A percentile compares a stretch with the other conserved stretches of the same genome.
phyloP scores from a whole-genome alignment of 2,329 filamentous ascomycete species.

The Apiospora saccharicola region DNA sequence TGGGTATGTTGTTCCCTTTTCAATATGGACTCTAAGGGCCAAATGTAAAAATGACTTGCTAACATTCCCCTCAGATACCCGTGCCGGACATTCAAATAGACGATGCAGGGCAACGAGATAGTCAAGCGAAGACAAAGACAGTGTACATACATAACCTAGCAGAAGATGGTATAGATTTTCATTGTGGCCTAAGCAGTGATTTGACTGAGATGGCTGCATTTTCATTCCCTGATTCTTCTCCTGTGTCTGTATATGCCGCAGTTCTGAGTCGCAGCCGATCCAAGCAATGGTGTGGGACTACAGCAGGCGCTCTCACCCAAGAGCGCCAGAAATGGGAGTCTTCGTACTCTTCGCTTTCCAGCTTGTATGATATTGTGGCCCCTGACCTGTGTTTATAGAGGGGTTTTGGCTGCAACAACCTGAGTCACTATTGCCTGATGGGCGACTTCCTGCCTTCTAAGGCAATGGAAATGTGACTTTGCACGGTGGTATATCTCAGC shows the following conservation, averaged over 20 bases:
- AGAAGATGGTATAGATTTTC: constrained; percentile 28
- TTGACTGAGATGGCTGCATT: neutral
- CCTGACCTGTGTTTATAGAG: neutral
- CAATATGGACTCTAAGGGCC: constrained; percentile 22
- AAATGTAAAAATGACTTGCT: constrained; percentile 36
- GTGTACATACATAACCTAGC: constrained; percentile 42
- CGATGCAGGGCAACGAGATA: constrained; percentile 30
- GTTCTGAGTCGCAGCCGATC: neutral
- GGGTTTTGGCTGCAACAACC: neutral
- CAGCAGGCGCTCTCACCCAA: too few relatives aligned
- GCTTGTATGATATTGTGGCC: neutral
- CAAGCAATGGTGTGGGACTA: too few relatives aligned
- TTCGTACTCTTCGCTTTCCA: neutral
- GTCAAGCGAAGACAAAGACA: constrained; percentile 1
- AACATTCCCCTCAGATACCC: constrained; percentile 60
- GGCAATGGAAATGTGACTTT: constrained; percentile 5
- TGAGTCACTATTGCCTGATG: neutral
- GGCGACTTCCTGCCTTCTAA: neutral
- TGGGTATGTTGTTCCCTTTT: constrained; percentile 59
- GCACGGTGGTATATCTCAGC: neutral
- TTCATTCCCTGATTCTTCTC: neutral
- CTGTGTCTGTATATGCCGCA: neutral
- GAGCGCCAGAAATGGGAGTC: too few relatives aligned
- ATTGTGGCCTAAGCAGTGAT: neutral
- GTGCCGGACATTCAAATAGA: constrained; percentile 67